Conservation (phyloP, 345 rosid genomes). For the Conringia planisiliqua region DNA sequence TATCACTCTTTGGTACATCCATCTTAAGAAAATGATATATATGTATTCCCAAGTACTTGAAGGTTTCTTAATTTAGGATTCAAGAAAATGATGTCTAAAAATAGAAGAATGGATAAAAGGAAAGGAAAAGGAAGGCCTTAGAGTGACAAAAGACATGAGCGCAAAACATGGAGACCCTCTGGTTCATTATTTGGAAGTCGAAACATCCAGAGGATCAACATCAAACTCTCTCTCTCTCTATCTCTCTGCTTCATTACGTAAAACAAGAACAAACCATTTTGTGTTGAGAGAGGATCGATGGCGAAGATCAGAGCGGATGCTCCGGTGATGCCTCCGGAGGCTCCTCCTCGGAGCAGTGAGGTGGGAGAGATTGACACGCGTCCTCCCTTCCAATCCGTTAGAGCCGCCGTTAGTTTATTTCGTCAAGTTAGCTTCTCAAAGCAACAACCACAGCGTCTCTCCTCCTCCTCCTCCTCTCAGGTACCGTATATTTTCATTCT, state of each 20-base stretch:
- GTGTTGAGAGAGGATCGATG: slow-evolving; percentile 35
- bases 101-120: slow-evolving; percentile 14
- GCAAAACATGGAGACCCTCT: slow-evolving; percentile 37
- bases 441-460: slow-evolving; percentile 30
- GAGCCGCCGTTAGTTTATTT: slow-evolving; percentile 83
- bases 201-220: slow-evolving; percentile 19
- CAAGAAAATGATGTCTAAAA: background rate
- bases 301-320: slow-evolving; percentile 39
- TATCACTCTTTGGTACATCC: background rate
- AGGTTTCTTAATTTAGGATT: slow-evolving; percentile 5
- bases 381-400: slow-evolving; percentile 84
- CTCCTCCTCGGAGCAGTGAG: slow-evolving; percentile 45
- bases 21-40: background rate
- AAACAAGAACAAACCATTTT: background rate
- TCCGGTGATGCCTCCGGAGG: slow-evolving; percentile 25
- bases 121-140: slow-evolving; percentile 17
- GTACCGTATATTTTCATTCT: background rate
- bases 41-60: background rate
- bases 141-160: slow-evolving; percentile 21
- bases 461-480: slow-evolving; percentile 26
- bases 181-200: slow-evolving; percentile 29
- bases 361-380: slow-evolving; percentile 92
- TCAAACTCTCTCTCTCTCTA: slow-evolving; percentile 17
- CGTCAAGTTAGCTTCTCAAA: slow-evolving; percentile 56
- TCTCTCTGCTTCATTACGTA: slow-evolving; percentile 16